phyloP scores from a whole-genome alignment of 176 grass and related monocot genomes.

The Olyra latifolia region DNA sequence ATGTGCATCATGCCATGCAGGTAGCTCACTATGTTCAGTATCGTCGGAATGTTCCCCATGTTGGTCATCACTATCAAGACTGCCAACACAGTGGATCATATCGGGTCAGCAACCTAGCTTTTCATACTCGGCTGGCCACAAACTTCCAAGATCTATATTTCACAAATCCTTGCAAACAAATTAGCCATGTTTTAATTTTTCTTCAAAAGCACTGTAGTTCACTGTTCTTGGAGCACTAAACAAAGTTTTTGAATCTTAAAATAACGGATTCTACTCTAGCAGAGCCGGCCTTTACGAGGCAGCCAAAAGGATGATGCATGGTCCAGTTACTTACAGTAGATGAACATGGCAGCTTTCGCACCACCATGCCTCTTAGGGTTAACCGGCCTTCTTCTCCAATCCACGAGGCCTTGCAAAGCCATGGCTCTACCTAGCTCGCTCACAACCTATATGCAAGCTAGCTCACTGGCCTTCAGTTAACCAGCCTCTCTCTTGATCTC shows the following conservation, averaged over 20 bases:
- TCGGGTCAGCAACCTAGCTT: neutral
- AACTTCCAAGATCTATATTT: neutral
- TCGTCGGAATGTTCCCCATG: conserved; percentile 39
- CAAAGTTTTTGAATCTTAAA: neutral
- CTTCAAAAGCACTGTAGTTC: neutral
- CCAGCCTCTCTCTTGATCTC: neutral
- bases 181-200: neutral
- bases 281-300: neutral
- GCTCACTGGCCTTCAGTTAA: neutral
- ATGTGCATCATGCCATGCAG: conserved; percentile 70
- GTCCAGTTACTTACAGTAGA: conserved; percentile 38
- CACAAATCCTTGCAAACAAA: neutral
- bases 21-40: conserved; percentile 60
- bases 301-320: neutral
- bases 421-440: neutral
- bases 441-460: neutral
- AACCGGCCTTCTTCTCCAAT: conserved; percentile 57
- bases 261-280: neutral
- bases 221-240: neutral
- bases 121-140: neutral
- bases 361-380: conserved; percentile 55
- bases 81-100: neutral
- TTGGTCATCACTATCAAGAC: conserved; percentile 45
- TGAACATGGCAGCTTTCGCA: conserved; percentile 54
- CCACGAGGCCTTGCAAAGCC: conserved; percentile 46